Evolutionary conservation across 1,284 basidiomycete species (phyloP).

Genomic region (Cystobasidium sp.): DNA sequence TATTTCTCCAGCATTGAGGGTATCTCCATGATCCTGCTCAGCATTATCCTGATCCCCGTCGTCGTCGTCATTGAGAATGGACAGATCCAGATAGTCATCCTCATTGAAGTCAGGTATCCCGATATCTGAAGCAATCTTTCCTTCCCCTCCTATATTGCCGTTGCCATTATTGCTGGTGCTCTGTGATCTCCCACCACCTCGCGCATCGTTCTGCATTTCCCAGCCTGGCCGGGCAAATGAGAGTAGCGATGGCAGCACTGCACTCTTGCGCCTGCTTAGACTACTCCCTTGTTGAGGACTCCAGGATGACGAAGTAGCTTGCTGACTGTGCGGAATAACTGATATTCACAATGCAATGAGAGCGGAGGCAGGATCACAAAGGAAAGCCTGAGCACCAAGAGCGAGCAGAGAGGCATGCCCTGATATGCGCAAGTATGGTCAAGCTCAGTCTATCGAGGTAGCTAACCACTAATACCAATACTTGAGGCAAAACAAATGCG

Average conservation of each 20-base stretch:
- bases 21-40: neutral
- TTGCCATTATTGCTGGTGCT: slow-evolving; percentile 6
- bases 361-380: neutral
- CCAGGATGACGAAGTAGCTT: neutral
- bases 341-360: neutral
- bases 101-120: slow-evolving; percentile 26
- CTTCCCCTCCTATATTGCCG: neutral
- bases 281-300: neutral
- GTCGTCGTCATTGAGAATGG: slow-evolving; percentile 25
- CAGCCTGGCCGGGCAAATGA: slow-evolving; percentile 3
- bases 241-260: no score
- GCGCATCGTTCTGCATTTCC: slow-evolving; percentile 19
- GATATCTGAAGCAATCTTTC: neutral
- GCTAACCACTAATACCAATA: neutral
- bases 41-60: slow-evolving; percentile 3
- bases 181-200: neutral
- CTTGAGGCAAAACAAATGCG: no score
- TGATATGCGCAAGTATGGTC: no score
- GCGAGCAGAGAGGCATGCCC: neutral
- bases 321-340: neutral
- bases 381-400: neutral
- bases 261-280: neutral
- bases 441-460: neutral
- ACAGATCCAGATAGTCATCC: slow-evolving; percentile 20
- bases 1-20: slow-evolving; percentile 7